Base-by-base conservation (phyloP, 2,329 filamentous ascomycete genomes). In the Fusarium poae region DNA sequence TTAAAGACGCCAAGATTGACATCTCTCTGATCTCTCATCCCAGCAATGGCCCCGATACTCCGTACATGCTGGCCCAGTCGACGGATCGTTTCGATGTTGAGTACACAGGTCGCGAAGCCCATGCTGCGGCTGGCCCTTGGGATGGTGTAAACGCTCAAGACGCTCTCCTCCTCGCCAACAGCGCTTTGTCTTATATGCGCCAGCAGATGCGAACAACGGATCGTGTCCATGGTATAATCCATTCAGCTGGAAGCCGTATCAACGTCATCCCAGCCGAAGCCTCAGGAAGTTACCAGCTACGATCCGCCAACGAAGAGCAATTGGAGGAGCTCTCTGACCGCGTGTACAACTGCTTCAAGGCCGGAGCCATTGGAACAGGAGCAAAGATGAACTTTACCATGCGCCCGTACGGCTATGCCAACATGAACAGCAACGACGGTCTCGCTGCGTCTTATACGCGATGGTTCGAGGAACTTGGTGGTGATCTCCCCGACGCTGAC, bases 281-380 rank as follows among this genome's bases (percentile, higher is more conserved):
- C 21, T 85, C 84, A 40, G 85, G 84, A 72, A 90, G 88, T 8
- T 88, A 79, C 70, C 85, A 84, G 40, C 83, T 88, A 71, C 88
- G 87, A 25, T 85, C 80, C 42, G 79, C 83, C 56, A 78, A 85
- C 71, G 59, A 71, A 12, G 59, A 64, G 7, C 61, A 72, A 4
- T 43, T 72, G 0, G 69, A 75, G 6, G 57, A 65, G 13, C 72
- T 75, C 23, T 68, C 63, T 0, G 67, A 70, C 12, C 67, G 72
- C 0, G 65, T 76, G 5, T 53, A 64, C 15, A 68, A 72, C 20
- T 77, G 74, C 27, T 76, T 75, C 49, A 72, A 78, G 29, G 74
- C 73, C 4, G 70, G 70, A 6, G 68, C 59, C 68, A 77, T 74
- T 65, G 81, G 70, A 1, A 74, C 75, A 1, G 75, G 75, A 2